Base-by-base conservation (phyloP, 306 rosid species). In the Rubus idaeus region DNA sequence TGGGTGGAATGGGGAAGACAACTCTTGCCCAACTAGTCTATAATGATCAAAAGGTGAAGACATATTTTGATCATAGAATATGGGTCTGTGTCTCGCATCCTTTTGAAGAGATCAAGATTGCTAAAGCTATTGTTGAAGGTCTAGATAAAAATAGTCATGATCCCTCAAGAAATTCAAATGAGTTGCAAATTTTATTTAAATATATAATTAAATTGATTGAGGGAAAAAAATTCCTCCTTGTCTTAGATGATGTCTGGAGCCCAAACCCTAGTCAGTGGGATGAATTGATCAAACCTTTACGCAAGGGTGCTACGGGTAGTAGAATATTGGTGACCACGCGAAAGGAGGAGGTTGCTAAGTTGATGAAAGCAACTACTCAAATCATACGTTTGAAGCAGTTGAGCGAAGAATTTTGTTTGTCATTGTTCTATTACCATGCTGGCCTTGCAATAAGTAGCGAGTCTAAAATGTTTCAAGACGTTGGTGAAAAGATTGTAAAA, bases 191-290 rank as follows among this genome's bases (percentile, higher is more conserved):
- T 16, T 70, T 78, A 0, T 0, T 23, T 1, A 6, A 2, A 4
- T 0, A 16, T 21, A 68, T 72, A 6, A 2, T 3, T 12, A 39
- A 11, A 14, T 46, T 49, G 13, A 20, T 71, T 21, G 5, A 20
- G 18, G 73, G 14, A 0, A 71, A 42, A 23, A 78, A 21, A 5
- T 78, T 71, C 5, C 26, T 79, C 10, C 78, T 79, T 37, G 74
- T 79, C n/a, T 37, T 79, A 21, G 78, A 79, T 10, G 82, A 79
- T 69, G 82, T 79, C 0, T 79, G 82, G 82, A 8, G 23, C 4
- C 67, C 68, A 23, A 56, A 57, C 0, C 0, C 0, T 35, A 35
- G 9, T 0, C 50, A 58, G 4, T 79, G 78, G 73, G 51, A 63
- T 1, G 55, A 13, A 41, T 8, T 78, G 0, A 21, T 57, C 3